Evolutionary conservation across 768 basidiomycete species (phyloP).

Genomic region (Sarcodon aspratus): DNA sequence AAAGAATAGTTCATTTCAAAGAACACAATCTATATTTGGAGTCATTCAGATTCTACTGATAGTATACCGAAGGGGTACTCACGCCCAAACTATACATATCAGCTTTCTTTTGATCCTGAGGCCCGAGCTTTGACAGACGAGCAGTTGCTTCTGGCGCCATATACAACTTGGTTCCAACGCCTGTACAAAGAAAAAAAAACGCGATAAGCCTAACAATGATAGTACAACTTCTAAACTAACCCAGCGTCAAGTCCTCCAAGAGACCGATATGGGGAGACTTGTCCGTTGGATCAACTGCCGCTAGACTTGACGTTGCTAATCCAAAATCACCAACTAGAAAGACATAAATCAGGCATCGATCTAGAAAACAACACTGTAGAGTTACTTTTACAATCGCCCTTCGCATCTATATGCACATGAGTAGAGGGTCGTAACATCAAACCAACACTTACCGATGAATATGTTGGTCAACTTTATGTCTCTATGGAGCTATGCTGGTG

Average conservation of each 20-base stretch:
- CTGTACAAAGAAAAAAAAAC: conserved; percentile 25
- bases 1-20: conserved; percentile 94
- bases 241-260: conserved; percentile 60
- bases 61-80: conserved; percentile 14
- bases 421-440: neutral
- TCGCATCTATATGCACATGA: conserved; percentile 40
- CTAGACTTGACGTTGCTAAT: conserved; percentile 73
- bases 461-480: conserved; percentile 94
- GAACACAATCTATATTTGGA: conserved; percentile 64
- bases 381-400: conserved; percentile 73
- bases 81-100: conserved; percentile 95
- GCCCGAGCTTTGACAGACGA: conserved; percentile 34
- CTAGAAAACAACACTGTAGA: neutral
- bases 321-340: conserved; percentile 84
- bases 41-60: neutral
- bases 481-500: conserved; percentile 43
- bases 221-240: conserved; percentile 20
- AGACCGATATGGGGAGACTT: neutral
- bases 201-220: neutral
- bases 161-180: conserved; percentile 86
- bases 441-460: conserved; percentile 59
- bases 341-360: neutral
- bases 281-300: conserved; percentile 67
- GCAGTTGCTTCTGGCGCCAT: conserved; percentile 87
- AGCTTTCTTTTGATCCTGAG: conserved; percentile 77